Percentiles rank a stretch among this genome's conserved stretches.
phyloP scores from a whole-genome alignment of 2,329 filamentous ascomycete genomes.

The Fusarium falciforme region DNA sequence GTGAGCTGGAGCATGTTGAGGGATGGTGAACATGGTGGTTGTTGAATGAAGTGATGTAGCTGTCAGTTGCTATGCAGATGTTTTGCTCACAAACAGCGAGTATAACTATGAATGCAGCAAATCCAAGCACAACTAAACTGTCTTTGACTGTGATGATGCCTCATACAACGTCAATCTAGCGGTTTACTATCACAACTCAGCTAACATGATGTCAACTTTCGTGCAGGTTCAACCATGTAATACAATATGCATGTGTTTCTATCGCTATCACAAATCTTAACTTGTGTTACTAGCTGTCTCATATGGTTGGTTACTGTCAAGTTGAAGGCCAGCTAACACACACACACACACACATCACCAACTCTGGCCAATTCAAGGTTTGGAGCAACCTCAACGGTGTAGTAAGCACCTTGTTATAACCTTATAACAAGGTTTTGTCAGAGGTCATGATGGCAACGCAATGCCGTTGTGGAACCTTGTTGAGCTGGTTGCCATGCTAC shows the following conservation, averaged over 20 bases:
- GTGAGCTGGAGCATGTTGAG: slow-evolving; percentile 50
- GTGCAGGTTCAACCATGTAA: neutral
- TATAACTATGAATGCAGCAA: neutral
- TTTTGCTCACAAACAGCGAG: slow-evolving; percentile 1
- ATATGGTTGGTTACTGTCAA: too few species aligned
- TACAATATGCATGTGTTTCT: neutral
- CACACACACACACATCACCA: neutral
- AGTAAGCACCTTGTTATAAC: neutral
- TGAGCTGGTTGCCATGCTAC: neutral
- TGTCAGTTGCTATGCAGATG: neutral
- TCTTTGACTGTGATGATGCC: neutral
- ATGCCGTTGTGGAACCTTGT: neutral
- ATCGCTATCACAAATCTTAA: neutral
- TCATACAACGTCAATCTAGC: neutral
- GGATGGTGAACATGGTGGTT: slow-evolving; percentile 30
- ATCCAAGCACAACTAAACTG: neutral
- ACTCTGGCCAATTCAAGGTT: neutral
- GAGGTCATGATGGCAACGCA: neutral
- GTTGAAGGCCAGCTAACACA: too few species aligned
- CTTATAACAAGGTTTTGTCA: neutral
- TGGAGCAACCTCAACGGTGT: neutral
- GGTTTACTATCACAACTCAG: neutral
- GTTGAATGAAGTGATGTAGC: neutral
- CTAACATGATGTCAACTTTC: neutral
- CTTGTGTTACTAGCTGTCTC: neutral